Evolutionary conservation across 352 stramenopile genomes (phyloP), one percentile per base, ranked within the genome.

Genomic region (Globisporangium nunn): DNA sequence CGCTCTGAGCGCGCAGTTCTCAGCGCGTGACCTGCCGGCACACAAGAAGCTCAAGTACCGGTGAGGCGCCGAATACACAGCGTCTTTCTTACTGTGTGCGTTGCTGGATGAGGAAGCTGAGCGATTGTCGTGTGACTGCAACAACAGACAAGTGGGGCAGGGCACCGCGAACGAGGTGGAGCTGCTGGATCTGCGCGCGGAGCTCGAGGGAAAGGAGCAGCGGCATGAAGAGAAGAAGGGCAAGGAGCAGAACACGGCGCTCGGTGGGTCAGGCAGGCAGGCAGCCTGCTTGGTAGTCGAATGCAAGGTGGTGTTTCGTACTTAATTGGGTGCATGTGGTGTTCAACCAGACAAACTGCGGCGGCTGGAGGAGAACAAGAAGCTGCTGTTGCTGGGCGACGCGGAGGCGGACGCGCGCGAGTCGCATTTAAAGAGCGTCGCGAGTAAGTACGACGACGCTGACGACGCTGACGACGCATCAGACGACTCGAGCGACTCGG

Each of bases 401-500:
- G 78, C 74, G 8, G 83, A 88, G 49, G 59, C 78, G 2, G 73
- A 93, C 31, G 77, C 87, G 51, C 74, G 78, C 23, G 86, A 96
- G 67, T 87, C 82, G 37, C 73, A 87, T 53, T 74, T 98, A 43
- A 93, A 93, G 45, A 88, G 91, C 54, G 75, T 97, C 29, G 88
- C 81, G 12, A 88, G 76, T 39, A 94, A 93, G 63, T 95, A 96
- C 59, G 83, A 98, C 59, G 88, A 96, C 59, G 73, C 75, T 58
- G 95, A 98, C 41, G 89, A 96, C 50, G 77, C 88, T 10, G 37
- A 43, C 1, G 75, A 75, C 7, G 82, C 79, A 28, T 85, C 72
- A 0, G 80, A 87, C 35, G 70, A 64, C 3, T 87, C 72, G 1
- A 83, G 80, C 35, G 85, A 94, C 44, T 85, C 74, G 8, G 78